Percentiles rank a stretch among this genome's conserved stretches.
Conservation (phyloP, 345 rosid genomes). For the Geranium brycei region DNA sequence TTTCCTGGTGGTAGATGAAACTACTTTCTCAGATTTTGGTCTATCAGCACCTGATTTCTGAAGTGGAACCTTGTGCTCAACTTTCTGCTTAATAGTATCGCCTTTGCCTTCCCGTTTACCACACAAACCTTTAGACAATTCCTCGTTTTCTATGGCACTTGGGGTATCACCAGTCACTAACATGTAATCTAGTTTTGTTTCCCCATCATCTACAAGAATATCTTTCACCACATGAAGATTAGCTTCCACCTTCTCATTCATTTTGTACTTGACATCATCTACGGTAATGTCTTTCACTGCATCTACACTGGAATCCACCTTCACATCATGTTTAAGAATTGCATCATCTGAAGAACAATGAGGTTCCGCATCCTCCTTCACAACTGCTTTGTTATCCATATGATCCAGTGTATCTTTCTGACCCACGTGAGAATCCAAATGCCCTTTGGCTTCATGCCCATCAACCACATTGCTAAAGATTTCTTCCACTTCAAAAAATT, state of each 20-base stretch:
- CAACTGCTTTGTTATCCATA: constrained; percentile 39
- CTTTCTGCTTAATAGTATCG: constrained; percentile 17
- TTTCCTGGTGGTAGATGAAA: constrained; percentile 37
- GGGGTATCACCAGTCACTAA: constrained; percentile 20
- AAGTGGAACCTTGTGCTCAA: constrained; percentile 26
- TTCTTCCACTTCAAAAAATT: constrained; percentile 95
- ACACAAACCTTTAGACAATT: constrained; percentile 25
- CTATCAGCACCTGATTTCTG: constrained; percentile 23
- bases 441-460: constrained; percentile 46
- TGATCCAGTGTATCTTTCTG: constrained; percentile 23
- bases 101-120: constrained; percentile 30
- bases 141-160: constrained; percentile 23
- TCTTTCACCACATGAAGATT: constrained; percentile 59
- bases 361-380: constrained; percentile 58
- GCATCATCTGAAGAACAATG: constrained; percentile 64
- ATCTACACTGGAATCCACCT: constrained; percentile 34
- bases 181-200: constrained; percentile 20
- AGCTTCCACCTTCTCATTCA: constrained; percentile 38
- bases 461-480: constrained; percentile 66
- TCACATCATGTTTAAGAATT: constrained; percentile 33
- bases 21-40: constrained; percentile 40
- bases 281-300: constrained; percentile 83
- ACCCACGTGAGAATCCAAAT: constrained; percentile 21
- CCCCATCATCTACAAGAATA: constrained; percentile 72
- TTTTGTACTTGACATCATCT: constrained; percentile 75